Base-by-base conservation (phyloP, 176 grass and related monocot species). In the Oryza officinalis region DNA sequence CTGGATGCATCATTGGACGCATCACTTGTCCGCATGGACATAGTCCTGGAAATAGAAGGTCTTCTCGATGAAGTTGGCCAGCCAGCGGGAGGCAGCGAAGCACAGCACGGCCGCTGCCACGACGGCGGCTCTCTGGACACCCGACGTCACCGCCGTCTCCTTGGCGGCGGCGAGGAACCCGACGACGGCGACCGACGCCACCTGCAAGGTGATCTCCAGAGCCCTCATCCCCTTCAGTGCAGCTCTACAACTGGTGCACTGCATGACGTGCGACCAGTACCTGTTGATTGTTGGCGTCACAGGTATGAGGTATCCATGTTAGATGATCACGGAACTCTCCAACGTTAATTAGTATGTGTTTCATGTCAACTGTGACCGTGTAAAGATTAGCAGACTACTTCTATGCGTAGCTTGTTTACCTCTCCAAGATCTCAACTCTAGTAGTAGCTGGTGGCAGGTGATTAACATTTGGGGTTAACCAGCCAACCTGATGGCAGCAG, bases 31-130 rank as follows among this genome's bases (percentile, higher is more conserved):
- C 41, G 96, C 93, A 80, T 98, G 96, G 77, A 90, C 80, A 59
- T 98, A 98, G 50, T 93, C 93, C 75, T 95, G 91, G 87, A 91
- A 98, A 43, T 98, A 98, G 73, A 98, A 98, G 63, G 65, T 95
- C 80, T 90, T 98, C 47, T 98, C 26, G 69, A 95, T 90, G 89
- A 92, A 98, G 63, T 82, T 79, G 0, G 91, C 85, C 0, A 98
- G 82, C 91, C 92, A 93, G 1, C 84, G 91, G 12, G 96, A 98
- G 5, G 85, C 83, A 2, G 81, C 59, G 69, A 98, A 98, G 81
- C 90, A 95, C 25, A 95, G 13, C 40, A 95, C 83, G 10, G 92
- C 89, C 3, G 26, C 25, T 2, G 89, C 84, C 37, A 90, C 80
- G 0, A 90, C 64, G 2, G 20, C 31, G 23, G 27, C 69, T 81